Evolutionary conservation across 768 basidiomycete species (phyloP).

Genomic region (Leucocoprinus birnbaumii): DNA sequence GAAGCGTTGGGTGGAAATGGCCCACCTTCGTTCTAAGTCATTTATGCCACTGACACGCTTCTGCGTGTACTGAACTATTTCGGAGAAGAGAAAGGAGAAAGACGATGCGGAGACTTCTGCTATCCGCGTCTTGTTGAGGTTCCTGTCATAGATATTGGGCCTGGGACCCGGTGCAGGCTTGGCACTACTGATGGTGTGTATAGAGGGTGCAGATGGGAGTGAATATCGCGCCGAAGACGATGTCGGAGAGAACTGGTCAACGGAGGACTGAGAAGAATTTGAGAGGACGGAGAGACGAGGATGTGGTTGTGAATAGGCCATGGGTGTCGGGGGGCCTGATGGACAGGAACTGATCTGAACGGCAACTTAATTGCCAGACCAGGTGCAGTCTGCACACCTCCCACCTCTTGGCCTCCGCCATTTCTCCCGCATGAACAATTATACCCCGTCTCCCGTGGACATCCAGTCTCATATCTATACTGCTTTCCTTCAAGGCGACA

Average conservation of each 20-base stretch:
- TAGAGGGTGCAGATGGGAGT: conserved; percentile 53
- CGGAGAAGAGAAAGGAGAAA: conserved; percentile 89
- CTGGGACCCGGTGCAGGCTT: conserved; percentile 39
- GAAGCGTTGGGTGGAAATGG: background rate
- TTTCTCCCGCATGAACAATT: conserved; percentile 31
- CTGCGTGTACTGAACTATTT: conserved; percentile 94
- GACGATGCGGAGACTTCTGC: conserved; percentile 82
- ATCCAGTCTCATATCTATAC: conserved; percentile 77
- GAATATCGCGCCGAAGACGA: conserved; percentile 69
- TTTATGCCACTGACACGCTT: conserved; percentile 92
- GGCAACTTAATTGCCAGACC: background rate
- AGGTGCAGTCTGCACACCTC: background rate
- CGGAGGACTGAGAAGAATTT: conserved; percentile 50
- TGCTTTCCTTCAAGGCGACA: conserved; percentile 67
- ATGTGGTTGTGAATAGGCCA: conserved; percentile 61
- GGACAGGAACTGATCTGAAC: background rate
- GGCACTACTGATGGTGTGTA: conserved; percentile 33
- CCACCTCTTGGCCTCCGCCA: conserved; percentile 1
- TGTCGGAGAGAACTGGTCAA: conserved; percentile 54
- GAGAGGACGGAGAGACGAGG: conserved; percentile 70
- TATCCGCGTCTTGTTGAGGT: conserved; percentile 81
- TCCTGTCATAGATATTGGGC: conserved; percentile 84
- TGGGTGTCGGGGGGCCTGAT: conserved; percentile 15
- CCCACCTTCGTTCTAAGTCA: conserved; percentile 90
- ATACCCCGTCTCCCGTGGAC: conserved; percentile 44